Evolutionary conservation across 345 rosid species (phyloP).

Genomic region (Microcos paniculata): DNA sequence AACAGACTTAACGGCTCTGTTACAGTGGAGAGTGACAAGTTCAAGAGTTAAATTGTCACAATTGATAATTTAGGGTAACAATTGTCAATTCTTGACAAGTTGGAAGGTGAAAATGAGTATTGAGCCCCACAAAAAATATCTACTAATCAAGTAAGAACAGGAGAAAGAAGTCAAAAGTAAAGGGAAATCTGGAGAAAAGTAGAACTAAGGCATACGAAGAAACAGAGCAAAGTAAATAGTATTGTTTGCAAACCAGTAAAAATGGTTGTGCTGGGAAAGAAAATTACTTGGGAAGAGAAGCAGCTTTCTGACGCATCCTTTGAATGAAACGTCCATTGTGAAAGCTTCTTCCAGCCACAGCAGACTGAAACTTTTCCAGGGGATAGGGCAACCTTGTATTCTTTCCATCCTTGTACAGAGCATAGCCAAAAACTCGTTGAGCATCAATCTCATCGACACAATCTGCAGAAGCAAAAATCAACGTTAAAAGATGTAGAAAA

Average conservation of each 20-base stretch:
- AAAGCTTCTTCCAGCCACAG: conserved; percentile 49
- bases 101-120: too few species aligned
- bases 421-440: conserved; percentile 44
- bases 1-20: too few species aligned
- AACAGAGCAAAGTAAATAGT: not conserved
- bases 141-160: too few species aligned
- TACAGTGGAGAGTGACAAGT: too few species aligned
- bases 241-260: not conserved
- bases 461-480: conserved; percentile 24
- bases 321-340: conserved; percentile 57
- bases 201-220: not conserved
- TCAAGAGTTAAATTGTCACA: too few species aligned
- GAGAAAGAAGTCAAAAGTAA: not conserved
- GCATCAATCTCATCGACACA: conserved; percentile 52
- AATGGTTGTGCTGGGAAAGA: not conserved
- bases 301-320: conserved; percentile 52
- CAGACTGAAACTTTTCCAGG: conserved; percentile 31
- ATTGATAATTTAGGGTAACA: too few species aligned
- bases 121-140: too few species aligned
- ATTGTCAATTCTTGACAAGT: too few species aligned
- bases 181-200: not conserved
- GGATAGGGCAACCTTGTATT: conserved; percentile 40
- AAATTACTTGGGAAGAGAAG: conserved; percentile 46
- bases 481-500: not conserved
- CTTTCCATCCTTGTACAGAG: conserved; percentile 46